Conservation (phyloP, 805 yeast genomes). For the Starmera pachycereana region DNA sequence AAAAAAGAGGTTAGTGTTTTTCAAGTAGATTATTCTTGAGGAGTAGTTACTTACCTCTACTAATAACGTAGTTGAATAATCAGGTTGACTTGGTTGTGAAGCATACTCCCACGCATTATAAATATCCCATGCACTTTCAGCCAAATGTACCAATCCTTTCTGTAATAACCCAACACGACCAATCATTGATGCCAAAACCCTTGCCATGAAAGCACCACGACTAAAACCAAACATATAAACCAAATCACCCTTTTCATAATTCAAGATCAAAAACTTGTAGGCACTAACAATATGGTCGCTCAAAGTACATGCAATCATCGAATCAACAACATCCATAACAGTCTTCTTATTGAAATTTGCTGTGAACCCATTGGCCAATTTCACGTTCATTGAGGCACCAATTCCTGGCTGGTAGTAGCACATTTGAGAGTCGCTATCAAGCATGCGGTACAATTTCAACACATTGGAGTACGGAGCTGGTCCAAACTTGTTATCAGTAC, state of each 20-base stretch:
- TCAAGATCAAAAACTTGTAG: conserved; percentile 39
- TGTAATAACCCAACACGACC: conserved; percentile 52
- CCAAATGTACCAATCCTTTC: conserved; percentile 44
- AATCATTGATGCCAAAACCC: conserved; percentile 56
- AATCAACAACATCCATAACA: conserved; percentile 25
- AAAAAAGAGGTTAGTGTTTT: too few species aligned
- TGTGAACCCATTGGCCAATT: conserved; percentile 15
- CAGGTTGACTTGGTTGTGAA: conserved; percentile 42
- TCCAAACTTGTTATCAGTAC: conserved; percentile 51
- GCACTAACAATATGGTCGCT: conserved; percentile 50
- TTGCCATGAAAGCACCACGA: conserved; percentile 58
- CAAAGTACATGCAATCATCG: conserved; percentile 42
- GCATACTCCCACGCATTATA: conserved; percentile 50
- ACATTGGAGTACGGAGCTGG: conserved; percentile 44
- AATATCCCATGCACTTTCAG: conserved; percentile 51
- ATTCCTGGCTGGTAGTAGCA: conserved; percentile 66
- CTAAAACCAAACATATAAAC: conserved; percentile 51
- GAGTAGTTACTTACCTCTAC: conserved; percentile 21
- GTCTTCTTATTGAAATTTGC: conserved; percentile 10
- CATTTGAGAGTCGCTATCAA: conserved; percentile 40
- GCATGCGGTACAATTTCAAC: conserved; percentile 38
- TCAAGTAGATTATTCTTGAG: too few species aligned
- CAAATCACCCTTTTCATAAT: conserved; percentile 38
- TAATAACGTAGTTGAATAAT: conserved; percentile 33
- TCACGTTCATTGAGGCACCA: conserved; percentile 40